Evolutionary conservation across 2,329 filamentous ascomycete genomes (phyloP).

Genomic region (Bipolaris victoriae): DNA sequence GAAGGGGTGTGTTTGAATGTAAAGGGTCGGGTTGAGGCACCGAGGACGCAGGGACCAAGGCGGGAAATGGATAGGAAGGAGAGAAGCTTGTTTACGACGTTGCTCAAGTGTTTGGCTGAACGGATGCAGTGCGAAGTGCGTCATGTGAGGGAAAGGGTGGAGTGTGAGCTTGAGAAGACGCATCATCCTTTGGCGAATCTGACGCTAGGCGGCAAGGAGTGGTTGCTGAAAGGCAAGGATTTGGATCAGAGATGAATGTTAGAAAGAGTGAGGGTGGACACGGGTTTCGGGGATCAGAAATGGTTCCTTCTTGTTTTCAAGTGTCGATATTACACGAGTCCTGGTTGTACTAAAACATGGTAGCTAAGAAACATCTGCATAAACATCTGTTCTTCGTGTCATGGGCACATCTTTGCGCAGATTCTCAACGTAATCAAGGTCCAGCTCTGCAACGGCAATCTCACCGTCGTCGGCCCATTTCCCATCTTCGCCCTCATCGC

Average conservation of each 20-base stretch:
- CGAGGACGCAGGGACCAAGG: constrained; percentile 37
- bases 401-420: constrained; percentile 64
- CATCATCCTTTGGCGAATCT: constrained; percentile 35
- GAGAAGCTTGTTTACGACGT: constrained; percentile 29
- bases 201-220: constrained; percentile 32
- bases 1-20: constrained; percentile 26
- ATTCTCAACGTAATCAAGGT: constrained; percentile 59
- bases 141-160: constrained; percentile 29
- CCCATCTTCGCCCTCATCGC: constrained; percentile 51
- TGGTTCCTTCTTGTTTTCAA: background rate
- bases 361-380: constrained; percentile 34
- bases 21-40: constrained; percentile 33
- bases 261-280: too few species aligned
- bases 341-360: too few species aligned
- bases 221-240: constrained; percentile 32
- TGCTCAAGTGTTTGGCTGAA: constrained; percentile 37
- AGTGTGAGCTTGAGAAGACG: constrained; percentile 21
- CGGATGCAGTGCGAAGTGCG: constrained; percentile 22
- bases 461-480: constrained; percentile 46
- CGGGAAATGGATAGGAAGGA: constrained; percentile 11
- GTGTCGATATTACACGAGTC: too few species aligned
- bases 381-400: constrained; percentile 59
- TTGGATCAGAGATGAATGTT: constrained; percentile 8
- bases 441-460: constrained; percentile 59
- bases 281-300: too few species aligned